phyloP scores from a whole-genome alignment of 179 eudicot species.

The Beta macrorhiza region DNA sequence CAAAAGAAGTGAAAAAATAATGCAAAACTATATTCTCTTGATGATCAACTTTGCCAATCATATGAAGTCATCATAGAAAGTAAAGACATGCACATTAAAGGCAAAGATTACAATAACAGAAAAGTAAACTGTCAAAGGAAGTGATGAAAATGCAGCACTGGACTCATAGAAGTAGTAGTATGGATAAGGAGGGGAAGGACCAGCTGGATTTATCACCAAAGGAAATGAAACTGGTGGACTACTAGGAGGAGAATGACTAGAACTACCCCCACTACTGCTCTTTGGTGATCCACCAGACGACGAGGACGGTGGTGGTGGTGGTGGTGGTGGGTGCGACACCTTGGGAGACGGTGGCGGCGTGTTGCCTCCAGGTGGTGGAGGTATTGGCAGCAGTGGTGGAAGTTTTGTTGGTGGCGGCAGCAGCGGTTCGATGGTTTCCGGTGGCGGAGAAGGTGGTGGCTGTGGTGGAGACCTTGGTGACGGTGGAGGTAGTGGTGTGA shows the following conservation, averaged over 20 bases:
- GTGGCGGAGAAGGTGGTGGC: not conserved
- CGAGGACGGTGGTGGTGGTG: constrained; percentile 29
- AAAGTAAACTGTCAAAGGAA: constrained; percentile 17
- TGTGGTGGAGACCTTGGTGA: constrained; percentile 20
- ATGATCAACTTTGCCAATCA: not conserved
- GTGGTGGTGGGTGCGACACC: constrained; percentile 17
- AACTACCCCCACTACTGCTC: constrained; percentile 24
- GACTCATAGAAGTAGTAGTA: constrained; percentile 66
- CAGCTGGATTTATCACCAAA: constrained; percentile 30
- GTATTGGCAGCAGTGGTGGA: constrained; percentile 13
- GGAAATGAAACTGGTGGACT: constrained; percentile 30
- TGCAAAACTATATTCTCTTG: not conserved
- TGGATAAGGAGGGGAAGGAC: constrained; percentile 44
- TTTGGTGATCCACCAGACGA: constrained; percentile 33
- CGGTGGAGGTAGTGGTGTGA: constrained; percentile 11
- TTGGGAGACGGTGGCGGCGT: constrained; percentile 18
- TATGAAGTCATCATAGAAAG: constrained; percentile 4
- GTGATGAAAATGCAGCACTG: constrained; percentile 32
- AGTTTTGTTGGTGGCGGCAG: constrained; percentile 5
- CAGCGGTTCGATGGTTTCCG: constrained; percentile 23
- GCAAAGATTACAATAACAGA: constrained; percentile 13
- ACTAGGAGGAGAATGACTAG: constrained; percentile 27
- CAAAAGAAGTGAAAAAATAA: not conserved
- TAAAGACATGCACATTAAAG: constrained; percentile 16
- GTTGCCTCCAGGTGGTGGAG: not conserved